Base-by-base conservation (phyloP, 257 asterid species). In the Ligustrum vulgare region DNA sequence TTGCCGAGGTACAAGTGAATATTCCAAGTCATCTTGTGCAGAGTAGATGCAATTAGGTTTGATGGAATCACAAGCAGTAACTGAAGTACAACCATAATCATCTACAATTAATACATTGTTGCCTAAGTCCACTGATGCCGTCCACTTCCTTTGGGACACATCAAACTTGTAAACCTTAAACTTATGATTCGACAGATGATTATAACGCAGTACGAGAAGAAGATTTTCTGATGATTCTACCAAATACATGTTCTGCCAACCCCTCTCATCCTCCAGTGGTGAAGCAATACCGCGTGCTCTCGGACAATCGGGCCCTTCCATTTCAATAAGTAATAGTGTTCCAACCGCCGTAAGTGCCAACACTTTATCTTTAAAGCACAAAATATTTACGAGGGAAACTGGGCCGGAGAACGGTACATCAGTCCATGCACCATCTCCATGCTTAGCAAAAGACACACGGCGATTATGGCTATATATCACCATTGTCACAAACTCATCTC, bases 171-270 rank as follows among this genome's bases (percentile, higher is more conserved):
- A 73, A 69, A 63, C 77, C 63, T 39, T 63, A 39, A 39, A 39
- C 45, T 1, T 6, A 9, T 36, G 41, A 8, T 0, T 37, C 25
- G 23, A 73, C 5, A 5, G 39, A 23, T 33, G 33, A 4, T 25
- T 1, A 22, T 39, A 51, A 11, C 10, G 58, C 25, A 65, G 66
- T 49, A 76, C 73, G 67, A 82, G 75, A 81, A 79, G 41, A 60
- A 79, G 81, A 32, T 66, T 69, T 22, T 72, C 84, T 1, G 67
- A 63, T 8, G 86, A 79, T 72, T 79, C 86, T n/a, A 70, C 86
- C 79, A 82, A 70, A 72, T 72, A 79, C 18, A 70, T 3, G 60
- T 66, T 65, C 10, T 39, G 13, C 71, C 82, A 41, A 36, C 65
- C 39, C 71, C 56, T 64, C 15, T 41, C 75, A 41, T 65, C 31